Conservation (phyloP, 306 rosid genomes). For the Quercus berberidifolia region DNA sequence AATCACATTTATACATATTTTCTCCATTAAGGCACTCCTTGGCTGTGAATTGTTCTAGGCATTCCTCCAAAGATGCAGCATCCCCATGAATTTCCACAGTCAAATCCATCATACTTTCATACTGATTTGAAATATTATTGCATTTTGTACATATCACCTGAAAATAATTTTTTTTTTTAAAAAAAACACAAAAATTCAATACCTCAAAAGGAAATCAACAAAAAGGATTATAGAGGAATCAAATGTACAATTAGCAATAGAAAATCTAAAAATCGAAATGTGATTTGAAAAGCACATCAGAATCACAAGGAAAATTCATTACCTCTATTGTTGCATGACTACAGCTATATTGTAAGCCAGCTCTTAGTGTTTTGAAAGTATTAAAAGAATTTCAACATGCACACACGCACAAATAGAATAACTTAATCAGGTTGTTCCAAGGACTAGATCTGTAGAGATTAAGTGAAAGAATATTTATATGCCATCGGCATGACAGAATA, state of each 20-base stretch:
- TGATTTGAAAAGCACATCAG: neutral
- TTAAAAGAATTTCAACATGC: neutral
- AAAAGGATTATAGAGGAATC: neutral
- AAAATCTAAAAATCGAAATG: neutral
- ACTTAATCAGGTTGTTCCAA: neutral
- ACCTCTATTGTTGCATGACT: neutral
- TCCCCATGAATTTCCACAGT: conserved; percentile 98
- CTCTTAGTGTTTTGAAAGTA: neutral
- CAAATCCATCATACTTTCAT: conserved; percentile 97
- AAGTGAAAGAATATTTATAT: neutral
- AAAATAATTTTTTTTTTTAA: neutral
- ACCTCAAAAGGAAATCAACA: conserved; percentile 11
- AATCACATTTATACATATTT: conserved; percentile 93
- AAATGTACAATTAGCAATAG: neutral
- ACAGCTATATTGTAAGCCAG: neutral
- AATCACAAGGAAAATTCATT: neutral
- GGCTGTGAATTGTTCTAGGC: conserved; percentile 87
- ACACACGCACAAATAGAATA: neutral
- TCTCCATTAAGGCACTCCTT: conserved; percentile 90
- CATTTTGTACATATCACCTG: conserved; percentile 90
- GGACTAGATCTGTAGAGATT: neutral
- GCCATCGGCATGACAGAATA: neutral
- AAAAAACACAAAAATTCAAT: conserved; percentile 4
- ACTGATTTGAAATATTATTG: conserved; percentile 71
- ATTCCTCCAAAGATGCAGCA: conserved; percentile 88